These are phyloP conservation scores for Bothriochloa decipiens DNA, from an alignment of 176 grass and related monocot genomes.

Conservation along the genomic window DNA sequence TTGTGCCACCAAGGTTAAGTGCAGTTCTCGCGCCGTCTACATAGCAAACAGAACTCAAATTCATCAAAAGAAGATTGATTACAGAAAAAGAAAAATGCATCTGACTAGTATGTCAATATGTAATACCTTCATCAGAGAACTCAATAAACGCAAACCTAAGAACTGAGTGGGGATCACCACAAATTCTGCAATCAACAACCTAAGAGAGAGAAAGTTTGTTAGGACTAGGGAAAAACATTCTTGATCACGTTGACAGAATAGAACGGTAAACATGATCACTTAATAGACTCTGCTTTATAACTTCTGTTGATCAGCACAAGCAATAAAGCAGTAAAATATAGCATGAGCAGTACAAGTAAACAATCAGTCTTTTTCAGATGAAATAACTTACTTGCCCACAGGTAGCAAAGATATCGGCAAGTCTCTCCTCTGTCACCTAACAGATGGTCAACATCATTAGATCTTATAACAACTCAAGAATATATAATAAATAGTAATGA, in stretches of 20 bases:
- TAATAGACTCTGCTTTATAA: not conserved
- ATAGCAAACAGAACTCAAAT: conserved; percentile 12
- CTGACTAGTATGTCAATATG: conserved; percentile 15
- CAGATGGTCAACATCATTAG: conserved; percentile 43
- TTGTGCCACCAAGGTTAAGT: conserved; percentile 77
- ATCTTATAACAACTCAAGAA: conserved; percentile 15
- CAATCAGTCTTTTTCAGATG: conserved; percentile 18
- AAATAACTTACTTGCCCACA: conserved; percentile 83
- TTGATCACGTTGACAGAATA: not conserved
- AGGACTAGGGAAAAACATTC: not conserved
- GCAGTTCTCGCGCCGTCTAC: conserved; percentile 77
- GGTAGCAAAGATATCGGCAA: conserved; percentile 90
- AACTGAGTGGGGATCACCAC: conserved; percentile 89
- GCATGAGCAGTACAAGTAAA: not conserved
- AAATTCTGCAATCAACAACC: conserved; percentile 94
- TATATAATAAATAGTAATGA: conserved; percentile 6
- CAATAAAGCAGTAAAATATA: conserved; percentile 8
- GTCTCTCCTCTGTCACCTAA: conserved; percentile 96
- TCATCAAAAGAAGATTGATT: conserved; percentile 24
- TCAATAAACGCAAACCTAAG: conserved; percentile 97
- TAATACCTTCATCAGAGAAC: conserved; percentile 84
- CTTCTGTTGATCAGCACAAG: not conserved
- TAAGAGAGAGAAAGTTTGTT: conserved; percentile 26
- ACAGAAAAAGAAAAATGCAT: not conserved
- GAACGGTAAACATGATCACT: not conserved